Evolutionary conservation across 2,329 filamentous ascomycete species (phyloP), one percentile per base, ranked within the genome.

Genomic region (Trichoderma aggressivum): DNA sequence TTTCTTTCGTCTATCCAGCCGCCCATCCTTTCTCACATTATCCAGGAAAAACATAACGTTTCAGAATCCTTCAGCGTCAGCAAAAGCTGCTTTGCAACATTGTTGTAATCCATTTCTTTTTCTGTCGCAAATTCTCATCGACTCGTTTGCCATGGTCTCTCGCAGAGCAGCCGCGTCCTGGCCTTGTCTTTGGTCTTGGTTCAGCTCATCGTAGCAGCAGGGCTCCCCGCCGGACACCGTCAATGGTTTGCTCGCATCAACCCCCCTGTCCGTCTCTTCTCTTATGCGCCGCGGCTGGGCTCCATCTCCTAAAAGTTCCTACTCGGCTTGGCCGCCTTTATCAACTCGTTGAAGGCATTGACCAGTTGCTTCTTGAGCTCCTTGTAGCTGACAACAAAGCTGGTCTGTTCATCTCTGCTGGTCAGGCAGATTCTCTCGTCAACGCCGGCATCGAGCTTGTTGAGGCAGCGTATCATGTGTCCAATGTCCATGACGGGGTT

Each of bases 391-490:
- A 98, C 90, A 70, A 98, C 87, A 77, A 98, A 92, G 74, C 92
- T 90, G 69, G 91, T 96, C 81, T 97, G 92, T 78, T 97, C 93
- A 80, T 99, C 95, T 70, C 95, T 89, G 80, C 92, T 97, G 28
- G 94, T 91, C 67, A 99, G 84, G 75, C 91, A 91, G 63, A 99
- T 88, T 80, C 90, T 92, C 81, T 99, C 96, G 30, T 97, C 94
- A 2, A 89, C 89, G 0, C 94, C 96, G 0, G 94, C 93, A 81
- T 99, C 96, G 67, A 99, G 85, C 80, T 97, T 98, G 83, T 97
- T 98, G 75, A 99, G 82, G 78, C 92, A 95, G 30, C 87, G 88
- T 59, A 99, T 81, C 74, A 98, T 93, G 82, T 98, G 94, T 3
- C 92, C 95, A 71, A 98, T 84, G 78, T 98, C 93, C 6, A 97